A percentile compares a stretch with the other conserved stretches of the same genome.
Evolutionary conservation across 768 basidiomycete genomes (phyloP).

Genomic region (Rubroboletus satanas): DNA sequence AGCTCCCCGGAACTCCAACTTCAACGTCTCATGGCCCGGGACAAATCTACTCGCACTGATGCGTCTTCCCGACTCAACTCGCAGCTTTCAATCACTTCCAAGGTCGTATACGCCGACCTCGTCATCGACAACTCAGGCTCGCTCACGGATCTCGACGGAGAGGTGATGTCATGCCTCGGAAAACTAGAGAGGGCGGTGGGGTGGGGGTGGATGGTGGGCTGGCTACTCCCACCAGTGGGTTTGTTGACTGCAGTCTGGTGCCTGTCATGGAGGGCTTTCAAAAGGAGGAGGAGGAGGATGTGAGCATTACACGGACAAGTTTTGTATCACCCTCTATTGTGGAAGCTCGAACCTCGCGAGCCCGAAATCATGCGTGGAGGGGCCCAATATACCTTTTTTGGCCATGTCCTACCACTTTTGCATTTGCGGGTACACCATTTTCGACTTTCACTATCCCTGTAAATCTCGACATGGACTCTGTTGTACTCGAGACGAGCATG

Average conservation of each 20-base stretch:
- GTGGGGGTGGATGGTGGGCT: conserved; percentile 59
- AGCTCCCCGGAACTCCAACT: conserved; percentile 85
- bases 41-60: conserved; percentile 58
- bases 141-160: conserved; percentile 57
- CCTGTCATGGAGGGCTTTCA: conserved; percentile 34
- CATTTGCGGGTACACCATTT: neutral
- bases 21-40: conserved; percentile 74
- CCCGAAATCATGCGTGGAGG: too few relatives aligned
- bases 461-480: conserved; percentile 40
- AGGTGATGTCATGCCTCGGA: conserved; percentile 38
- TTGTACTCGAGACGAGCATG: conserved; percentile 76
- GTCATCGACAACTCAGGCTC: conserved; percentile 89
- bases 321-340: neutral
- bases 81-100: conserved; percentile 76
- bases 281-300: conserved; percentile 10
- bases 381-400: neutral
- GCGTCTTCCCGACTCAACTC: conserved; percentile 73
- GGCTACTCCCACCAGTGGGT: conserved; percentile 55
- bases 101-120: conserved; percentile 79
- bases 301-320: neutral
- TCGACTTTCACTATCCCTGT: neutral
- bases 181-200: conserved; percentile 45
- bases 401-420: neutral
- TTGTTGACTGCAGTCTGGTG: conserved; percentile 45
- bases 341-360: neutral